phyloP scores from a whole-genome alignment of 495 filamentous ascomycete species.

The Penicillium bialowiezense region DNA sequence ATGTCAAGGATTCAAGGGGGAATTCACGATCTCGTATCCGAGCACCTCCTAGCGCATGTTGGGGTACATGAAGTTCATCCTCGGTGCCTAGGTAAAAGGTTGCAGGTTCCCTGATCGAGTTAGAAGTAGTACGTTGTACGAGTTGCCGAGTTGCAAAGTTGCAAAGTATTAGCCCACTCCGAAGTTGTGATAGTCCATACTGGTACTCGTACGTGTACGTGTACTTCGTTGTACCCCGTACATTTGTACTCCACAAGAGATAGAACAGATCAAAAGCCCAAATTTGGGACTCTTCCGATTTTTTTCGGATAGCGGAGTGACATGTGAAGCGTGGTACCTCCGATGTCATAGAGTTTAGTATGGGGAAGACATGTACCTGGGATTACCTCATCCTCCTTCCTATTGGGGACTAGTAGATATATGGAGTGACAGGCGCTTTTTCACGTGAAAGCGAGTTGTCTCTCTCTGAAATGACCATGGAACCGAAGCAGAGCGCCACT shows the following conservation, averaged over 20 bases:
- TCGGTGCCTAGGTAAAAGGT: too few relatives aligned
- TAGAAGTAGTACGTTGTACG: too few relatives aligned
- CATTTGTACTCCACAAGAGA: too few relatives aligned
- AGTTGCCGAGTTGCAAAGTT: too few relatives aligned
- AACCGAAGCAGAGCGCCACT: too few relatives aligned
- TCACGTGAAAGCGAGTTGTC: constrained; percentile 10
- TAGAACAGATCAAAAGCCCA: too few relatives aligned
- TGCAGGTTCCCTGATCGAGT: too few relatives aligned
- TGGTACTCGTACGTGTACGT: too few relatives aligned
- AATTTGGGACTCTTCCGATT: neutral
- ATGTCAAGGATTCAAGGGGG: neutral
- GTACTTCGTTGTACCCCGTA: too few relatives aligned
- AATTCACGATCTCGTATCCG: constrained; percentile 1
- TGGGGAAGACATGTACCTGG: neutral
- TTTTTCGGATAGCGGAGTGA: neutral
- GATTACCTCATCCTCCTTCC: constrained; percentile 9
- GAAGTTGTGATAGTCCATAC: too few relatives aligned
- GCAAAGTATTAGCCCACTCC: too few relatives aligned
- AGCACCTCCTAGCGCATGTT: constrained; percentile 2
- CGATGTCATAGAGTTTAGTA: neutral
- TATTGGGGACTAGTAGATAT: constrained; percentile 1
- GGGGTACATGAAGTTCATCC: constrained; percentile 8
- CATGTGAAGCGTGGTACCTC: constrained; percentile 6
- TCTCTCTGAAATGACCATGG: constrained; percentile 10
- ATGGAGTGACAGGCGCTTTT: neutral